Percentiles rank a stretch among this genome's conserved stretches.
These are phyloP conservation scores for Suillus alpinus DNA, from an alignment of 768 basidiomycete species.

Conservation along the genomic window DNA sequence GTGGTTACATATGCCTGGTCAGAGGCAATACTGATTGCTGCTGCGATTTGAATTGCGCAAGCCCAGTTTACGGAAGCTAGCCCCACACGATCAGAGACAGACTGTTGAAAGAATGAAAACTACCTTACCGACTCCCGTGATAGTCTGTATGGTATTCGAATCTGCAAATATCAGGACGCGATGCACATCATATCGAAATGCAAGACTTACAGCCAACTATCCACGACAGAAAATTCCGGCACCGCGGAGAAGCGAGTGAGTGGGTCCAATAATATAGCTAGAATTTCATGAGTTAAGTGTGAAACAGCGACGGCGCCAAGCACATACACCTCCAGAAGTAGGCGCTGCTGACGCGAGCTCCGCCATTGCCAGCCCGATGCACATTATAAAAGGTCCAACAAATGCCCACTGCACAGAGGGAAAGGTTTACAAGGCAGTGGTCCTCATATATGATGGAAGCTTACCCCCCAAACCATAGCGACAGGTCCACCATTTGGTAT, in stretches of 20 bases:
- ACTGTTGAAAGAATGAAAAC: background rate
- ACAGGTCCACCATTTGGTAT: background rate
- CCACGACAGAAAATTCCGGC: background rate
- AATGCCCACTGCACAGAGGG: slow-evolving; percentile 52
- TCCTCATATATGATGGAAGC: background rate
- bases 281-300: background rate
- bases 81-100: background rate
- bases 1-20: slow-evolving; percentile 41
- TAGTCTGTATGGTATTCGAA: slow-evolving; percentile 26
- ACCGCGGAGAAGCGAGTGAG: background rate
- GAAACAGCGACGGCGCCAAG: background rate
- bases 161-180: background rate
- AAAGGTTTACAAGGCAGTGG: background rate
- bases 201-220: slow-evolving; percentile 45
- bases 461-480: background rate
- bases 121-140: slow-evolving; percentile 31
- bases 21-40: slow-evolving; percentile 35
- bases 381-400: slow-evolving; percentile 58
- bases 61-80: background rate
- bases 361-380: slow-evolving; percentile 67
- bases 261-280: background rate
- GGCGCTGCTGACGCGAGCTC: slow-evolving; percentile 41
- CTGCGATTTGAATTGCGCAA: background rate
- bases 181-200: background rate
- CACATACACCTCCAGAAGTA: background rate